Percentiles rank a stretch among this genome's conserved stretches.
These are phyloP conservation scores for Xylaria sp. DNA, from an alignment of 2,329 filamentous ascomycete genomes.

Conservation along the genomic window DNA sequence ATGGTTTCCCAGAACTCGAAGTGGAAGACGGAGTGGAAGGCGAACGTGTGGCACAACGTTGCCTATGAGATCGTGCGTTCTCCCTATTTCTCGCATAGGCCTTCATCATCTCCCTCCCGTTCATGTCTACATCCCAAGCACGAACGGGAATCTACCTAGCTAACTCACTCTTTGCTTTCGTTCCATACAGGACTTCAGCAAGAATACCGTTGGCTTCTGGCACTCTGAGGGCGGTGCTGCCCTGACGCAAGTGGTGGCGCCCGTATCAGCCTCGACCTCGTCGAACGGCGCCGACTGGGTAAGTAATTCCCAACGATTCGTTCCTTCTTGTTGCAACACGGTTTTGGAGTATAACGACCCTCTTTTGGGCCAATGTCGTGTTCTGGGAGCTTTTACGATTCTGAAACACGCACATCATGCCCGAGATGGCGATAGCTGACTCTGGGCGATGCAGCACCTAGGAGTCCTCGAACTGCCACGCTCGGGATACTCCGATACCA, in stretches of 20 bases:
- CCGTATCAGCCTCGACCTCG: slow-evolving; percentile 68
- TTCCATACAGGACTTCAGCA: slow-evolving; percentile 62
- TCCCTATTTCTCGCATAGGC: not conserved
- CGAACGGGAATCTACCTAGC: not conserved
- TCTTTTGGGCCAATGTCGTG: no score
- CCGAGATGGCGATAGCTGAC: no score
- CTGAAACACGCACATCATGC: no score
- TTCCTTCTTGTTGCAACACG: no score
- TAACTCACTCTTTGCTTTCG: not conserved
- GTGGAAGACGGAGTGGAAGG: slow-evolving; percentile 71
- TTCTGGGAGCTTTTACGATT: no score
- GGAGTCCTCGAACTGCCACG: slow-evolving; percentile 74
- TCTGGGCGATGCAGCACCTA: slow-evolving; percentile 61
- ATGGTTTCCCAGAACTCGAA: slow-evolving; percentile 69
- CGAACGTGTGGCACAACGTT: slow-evolving; percentile 78
- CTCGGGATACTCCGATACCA: slow-evolving; percentile 63
- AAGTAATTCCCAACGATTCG: no score
- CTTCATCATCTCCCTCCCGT: not conserved
- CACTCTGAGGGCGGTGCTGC: slow-evolving; percentile 71
- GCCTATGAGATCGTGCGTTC: slow-evolving; percentile 71
- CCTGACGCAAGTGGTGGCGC: slow-evolving; percentile 69
- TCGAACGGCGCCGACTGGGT: slow-evolving; percentile 74
- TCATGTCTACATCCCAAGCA: not conserved
- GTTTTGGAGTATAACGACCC: no score
- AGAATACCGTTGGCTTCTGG: slow-evolving; percentile 73